phyloP scores from a whole-genome alignment of 208 protist species.

The Leishmania guyanensis region DNA sequence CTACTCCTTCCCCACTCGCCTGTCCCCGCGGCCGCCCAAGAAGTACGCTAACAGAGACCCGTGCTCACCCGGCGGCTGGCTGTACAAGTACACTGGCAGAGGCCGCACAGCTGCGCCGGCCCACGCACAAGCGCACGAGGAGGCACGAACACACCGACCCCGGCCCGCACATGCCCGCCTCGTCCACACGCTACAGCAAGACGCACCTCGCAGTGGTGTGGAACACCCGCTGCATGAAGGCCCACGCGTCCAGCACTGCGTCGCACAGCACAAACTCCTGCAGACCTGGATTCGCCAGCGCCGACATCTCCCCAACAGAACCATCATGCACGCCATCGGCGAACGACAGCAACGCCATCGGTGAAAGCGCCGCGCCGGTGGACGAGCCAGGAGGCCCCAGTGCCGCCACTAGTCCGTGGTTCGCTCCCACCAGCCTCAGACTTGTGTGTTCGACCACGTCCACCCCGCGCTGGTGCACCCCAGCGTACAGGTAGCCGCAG shows the following conservation, averaged over 20 bases:
- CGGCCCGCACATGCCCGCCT: no score
- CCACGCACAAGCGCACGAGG: background rate
- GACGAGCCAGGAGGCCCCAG: constrained; percentile 16
- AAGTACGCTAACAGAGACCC: background rate
- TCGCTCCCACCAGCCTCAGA: no score
- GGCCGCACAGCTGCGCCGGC: background rate
- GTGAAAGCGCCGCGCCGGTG: constrained; percentile 58
- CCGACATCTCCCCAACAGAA: background rate
- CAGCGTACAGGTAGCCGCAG: background rate
- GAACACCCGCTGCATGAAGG: background rate
- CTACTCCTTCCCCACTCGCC: background rate
- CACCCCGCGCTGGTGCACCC: no score
- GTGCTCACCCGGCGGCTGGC: background rate
- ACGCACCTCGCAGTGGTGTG: background rate
- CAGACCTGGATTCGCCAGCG: background rate
- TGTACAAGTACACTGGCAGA: background rate
- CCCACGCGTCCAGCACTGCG: no score
- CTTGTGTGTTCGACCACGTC: no score
- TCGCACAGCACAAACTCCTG: background rate
- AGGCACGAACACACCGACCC: background rate
- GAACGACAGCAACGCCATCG: constrained; percentile 17
- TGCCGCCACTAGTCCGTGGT: background rate
- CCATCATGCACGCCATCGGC: background rate
- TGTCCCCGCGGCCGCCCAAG: no score
- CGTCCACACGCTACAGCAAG: background rate